Conservation (phyloP, 2,329 filamentous ascomycete genomes). For the Diaporthe ampelina region DNA sequence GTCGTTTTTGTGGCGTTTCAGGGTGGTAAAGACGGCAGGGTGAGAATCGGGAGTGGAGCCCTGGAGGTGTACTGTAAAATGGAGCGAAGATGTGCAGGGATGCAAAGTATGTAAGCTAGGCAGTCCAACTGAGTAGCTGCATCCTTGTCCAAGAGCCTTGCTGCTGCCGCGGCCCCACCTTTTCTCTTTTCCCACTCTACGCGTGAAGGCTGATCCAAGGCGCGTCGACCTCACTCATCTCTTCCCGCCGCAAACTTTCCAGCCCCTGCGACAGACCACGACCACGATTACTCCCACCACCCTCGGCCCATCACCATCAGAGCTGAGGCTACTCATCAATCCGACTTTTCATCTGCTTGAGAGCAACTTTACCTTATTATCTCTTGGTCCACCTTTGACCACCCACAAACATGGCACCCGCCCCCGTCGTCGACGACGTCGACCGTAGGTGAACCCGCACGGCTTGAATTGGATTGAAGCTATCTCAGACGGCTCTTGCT, state of each 20-base stretch:
- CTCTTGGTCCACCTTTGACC: not conserved
- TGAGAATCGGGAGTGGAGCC: not conserved
- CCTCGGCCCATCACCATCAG: not conserved
- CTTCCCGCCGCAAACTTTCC: conserved; percentile 7
- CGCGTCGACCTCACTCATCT: conserved; percentile 28
- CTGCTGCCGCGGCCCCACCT: conserved; percentile 18
- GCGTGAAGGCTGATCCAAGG: conserved; percentile 12
- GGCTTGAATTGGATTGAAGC: not conserved
- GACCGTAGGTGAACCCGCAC: conserved; percentile 57
- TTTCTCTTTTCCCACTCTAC: conserved; percentile 33
- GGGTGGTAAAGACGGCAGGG: not conserved
- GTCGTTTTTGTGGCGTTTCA: not conserved
- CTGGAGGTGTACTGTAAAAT: not conserved
- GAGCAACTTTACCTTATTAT: not conserved
- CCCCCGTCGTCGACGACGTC: conserved; percentile 63
- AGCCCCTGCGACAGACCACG: conserved; percentile 3
- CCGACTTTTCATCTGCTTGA: not conserved
- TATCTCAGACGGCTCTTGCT: not conserved
- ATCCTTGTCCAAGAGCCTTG: conserved; percentile 16
- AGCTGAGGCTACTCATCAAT: not conserved
- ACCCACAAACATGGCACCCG: conserved; percentile 59
- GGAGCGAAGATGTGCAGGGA: not conserved
- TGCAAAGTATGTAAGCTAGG: not conserved
- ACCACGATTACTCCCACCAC: not conserved
- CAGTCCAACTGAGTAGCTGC: not conserved